Evolutionary conservation across 768 basidiomycete genomes (phyloP).

Genomic region (Naganishia friedmannii): DNA sequence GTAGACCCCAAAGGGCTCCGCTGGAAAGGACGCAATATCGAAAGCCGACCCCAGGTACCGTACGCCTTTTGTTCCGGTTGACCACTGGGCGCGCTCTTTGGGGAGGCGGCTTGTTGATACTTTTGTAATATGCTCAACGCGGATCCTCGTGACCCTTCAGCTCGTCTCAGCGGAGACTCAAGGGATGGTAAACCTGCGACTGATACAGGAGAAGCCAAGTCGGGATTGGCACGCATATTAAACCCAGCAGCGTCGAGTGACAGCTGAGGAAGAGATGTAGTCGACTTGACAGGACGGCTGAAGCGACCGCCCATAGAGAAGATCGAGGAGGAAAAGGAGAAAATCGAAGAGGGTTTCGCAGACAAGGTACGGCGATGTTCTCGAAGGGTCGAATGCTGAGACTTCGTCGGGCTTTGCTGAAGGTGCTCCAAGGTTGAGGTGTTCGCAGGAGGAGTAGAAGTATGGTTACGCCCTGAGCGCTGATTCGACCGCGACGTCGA

Average conservation of each 20-base stretch:
- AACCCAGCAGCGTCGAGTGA: constrained; percentile 1
- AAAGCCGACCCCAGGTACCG: constrained; percentile 3
- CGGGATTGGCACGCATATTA: background rate
- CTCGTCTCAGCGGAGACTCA: background rate
- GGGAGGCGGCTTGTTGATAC: background rate
- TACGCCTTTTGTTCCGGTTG: background rate
- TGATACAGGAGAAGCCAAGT: background rate
- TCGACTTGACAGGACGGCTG: background rate
- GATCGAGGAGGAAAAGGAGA: constrained; percentile 11
- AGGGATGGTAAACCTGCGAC: background rate
- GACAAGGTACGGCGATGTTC: constrained; percentile 3
- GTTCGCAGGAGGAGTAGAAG: background rate
- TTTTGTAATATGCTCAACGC: constrained; percentile 4
- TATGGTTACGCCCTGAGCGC: background rate
- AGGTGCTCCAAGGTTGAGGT: background rate
- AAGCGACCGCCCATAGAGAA: constrained; percentile 7
- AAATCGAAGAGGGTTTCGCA: constrained; percentile 20
- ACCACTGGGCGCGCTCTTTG: background rate
- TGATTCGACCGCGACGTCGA: background rate
- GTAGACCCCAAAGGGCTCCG: constrained; percentile 5
- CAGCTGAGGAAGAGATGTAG: constrained; percentile 15
- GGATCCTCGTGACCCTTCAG: background rate
- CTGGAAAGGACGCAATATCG: constrained; percentile 5
- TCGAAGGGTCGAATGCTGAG: constrained; percentile 5
- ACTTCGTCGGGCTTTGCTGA: background rate